Evolutionary conservation across 2,329 filamentous ascomycete genomes (phyloP), one percentile per base, ranked within the genome.

Genomic region (Fusarium marasasianum): DNA sequence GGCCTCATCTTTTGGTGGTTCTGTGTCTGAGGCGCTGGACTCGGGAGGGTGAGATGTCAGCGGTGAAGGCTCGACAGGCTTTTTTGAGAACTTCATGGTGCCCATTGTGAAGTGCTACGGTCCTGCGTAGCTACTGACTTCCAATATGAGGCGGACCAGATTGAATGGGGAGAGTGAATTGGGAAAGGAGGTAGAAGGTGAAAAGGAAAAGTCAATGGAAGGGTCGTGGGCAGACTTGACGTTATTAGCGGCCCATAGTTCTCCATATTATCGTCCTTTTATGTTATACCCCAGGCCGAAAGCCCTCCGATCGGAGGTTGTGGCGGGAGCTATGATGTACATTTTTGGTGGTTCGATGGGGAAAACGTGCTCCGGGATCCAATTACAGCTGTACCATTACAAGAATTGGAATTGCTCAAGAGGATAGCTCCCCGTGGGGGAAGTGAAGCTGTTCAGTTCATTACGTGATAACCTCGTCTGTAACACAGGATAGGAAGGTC

Each of bases 261-360:
- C 68, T 69, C 72, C 72, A 74, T 74, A 72, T 74, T 74, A 63
- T 59, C 58, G 48, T 63, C 67, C 43, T 72, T 69, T 74, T 74
- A 57, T 38, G 43, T 51, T 29, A 29, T 62, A 69, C 68, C 72
- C 72, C 71, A 69, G 68, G 72, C 63, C 24, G 43, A 38, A 35
- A 41, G 37, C 26, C 59, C 72, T 75, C 72, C 72, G 72, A 74
- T 74, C 72, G 72, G 72, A 73, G 72, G 62, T 60, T 37, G 71
- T 51, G 68, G 71, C 51, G 69, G 66, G 45, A 74, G 59, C 59
- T 74, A 66, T 69, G 68, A 66, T 60, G 51, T 38, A 53, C 55
- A 35, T n/a, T 38, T 59, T 50, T 55, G 40, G 37, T 72, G 69
- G 69, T 58, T 44, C 48, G 71, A 74, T 57, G 71, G 60, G 26